Base-by-base conservation (phyloP, 352 stramenopile genomes). In the Globisporangium paddicum region DNA sequence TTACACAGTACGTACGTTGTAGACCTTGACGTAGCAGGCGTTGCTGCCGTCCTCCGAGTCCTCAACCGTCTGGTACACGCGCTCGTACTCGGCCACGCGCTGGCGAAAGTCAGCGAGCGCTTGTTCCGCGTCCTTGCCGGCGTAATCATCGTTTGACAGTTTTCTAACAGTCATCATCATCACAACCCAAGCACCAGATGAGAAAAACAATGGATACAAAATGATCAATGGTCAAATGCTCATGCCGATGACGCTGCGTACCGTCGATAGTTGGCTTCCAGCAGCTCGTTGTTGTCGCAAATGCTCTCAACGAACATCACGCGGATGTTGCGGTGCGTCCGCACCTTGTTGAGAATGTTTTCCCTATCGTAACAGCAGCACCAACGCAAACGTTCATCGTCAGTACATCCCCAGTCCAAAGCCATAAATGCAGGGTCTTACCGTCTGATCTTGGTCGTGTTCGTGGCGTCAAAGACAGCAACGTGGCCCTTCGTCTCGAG, bases 281-380 rank as follows among this genome's bases (percentile, higher is more conserved):
- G 72, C 14, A 98, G 67, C 65, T 96, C 76, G 41, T 84, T 63
- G 66, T 98, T 95, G 70, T 98, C 93, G 66, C 95, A 98, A 67
- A 98, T 96, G 65, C 82, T 96, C 69, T 98, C 95, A 0, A 98
- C 88, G 69, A 98, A 98, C 65, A 98, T 89, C 51, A 97, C 87
- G 47, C 93, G 79, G 47, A 87, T 72, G 61, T 89, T 91, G 32
- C 40, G 58, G 41, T 88, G 82, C 34, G 71, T 75, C 53, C 71
- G 74, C 55, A 89, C 77, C 50, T 78, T 86, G 42, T 84, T 68
- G 3, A 89, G 52, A 63, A 91, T 90, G 58, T 78, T 62, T 57
- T 77, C 67, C 26, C 74, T 86, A 38, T 10, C 62, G 9, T 48
- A 63, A 18, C 40, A 38, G 53, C 25, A 34, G 19, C 37, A 51